phyloP scores from a whole-genome alignment of 176 grass and related monocot genomes.

The Thalia dealbata region DNA sequence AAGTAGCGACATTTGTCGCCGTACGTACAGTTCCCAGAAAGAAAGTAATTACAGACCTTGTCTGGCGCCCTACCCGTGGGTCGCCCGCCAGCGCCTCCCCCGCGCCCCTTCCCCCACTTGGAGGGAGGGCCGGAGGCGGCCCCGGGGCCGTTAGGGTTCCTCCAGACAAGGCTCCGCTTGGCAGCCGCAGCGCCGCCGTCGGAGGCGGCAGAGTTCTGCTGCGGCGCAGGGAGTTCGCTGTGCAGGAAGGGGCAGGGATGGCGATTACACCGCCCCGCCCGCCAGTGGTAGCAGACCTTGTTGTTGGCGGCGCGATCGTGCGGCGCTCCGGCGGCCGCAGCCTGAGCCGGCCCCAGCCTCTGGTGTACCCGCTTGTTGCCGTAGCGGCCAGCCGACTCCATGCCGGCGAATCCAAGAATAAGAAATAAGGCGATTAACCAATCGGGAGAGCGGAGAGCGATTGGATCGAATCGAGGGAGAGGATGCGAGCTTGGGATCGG shows the following conservation, averaged over 20 bases:
- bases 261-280: conserved; percentile 73
- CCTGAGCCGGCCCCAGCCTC: conserved; percentile 27
- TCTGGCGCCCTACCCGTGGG: conserved; percentile 21
- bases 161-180: conserved; percentile 39
- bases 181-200: background rate
- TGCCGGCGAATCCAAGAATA: conserved; percentile 32
- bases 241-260: conserved; percentile 88
- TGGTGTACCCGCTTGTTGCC: conserved; percentile 57
- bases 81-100: conserved; percentile 18
- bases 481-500: background rate
- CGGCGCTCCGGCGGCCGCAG: conserved; percentile 10
- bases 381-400: conserved; percentile 41
- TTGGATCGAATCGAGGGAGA: background rate
- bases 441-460: background rate
- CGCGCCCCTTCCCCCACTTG: conserved; percentile 71
- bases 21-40: conserved; percentile 51
- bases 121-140: conserved; percentile 18
- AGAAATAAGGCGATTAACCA: background rate
- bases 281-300: conserved; percentile 83
- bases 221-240: conserved; percentile 40
- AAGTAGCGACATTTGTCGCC: conserved; percentile 64
- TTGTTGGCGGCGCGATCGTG: conserved; percentile 17
- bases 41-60: conserved; percentile 50
- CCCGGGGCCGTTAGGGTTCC: conserved; percentile 40
- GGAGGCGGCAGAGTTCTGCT: conserved; percentile 15